Base-by-base conservation (phyloP, 2,329 filamentous ascomycete species). In the Beauveria bassiana region DNA sequence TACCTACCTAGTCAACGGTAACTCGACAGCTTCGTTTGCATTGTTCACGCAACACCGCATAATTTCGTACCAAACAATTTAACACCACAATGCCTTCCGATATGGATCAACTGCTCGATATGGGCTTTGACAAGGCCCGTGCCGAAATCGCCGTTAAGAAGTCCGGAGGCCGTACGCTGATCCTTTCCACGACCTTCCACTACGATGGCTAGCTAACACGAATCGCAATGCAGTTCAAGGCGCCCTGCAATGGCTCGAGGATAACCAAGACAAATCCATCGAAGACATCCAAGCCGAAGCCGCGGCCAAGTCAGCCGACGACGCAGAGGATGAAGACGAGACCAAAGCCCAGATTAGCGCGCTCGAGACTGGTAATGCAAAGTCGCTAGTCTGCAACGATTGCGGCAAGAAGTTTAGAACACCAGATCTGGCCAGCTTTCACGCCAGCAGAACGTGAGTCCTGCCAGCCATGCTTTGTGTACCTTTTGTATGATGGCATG, bases 181-280 rank as follows among this genome's bases (percentile, higher is more conserved):
- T 12, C 5, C 28, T 18, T 9, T 9, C 8, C 18, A 47, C 50
- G 42, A 26, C 45, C 38, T 18, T 59, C 22, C 16, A 45, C 43
- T 31, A 20, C 26, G 18, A 43, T 20, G 31, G 9, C 34, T 20
- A 59, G 49, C 58, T 60, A 60, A 60, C 58, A 59, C 38, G 28
- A 12, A n/a, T 28, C 51, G 42, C 34, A 34, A 46, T 61, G 61
- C 65, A 93, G 90, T 97, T 52, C 88, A 95, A 72, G 89, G 87
- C 67, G 95, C 95, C 58, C 83, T 99, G 62, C 90, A 96, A 77
- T 99, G 95, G 95, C 84, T 99, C 1, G 93, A 96, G 72, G 85
- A 89, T 68, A 96, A 96, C 72, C 87, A 96, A 72, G 91, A 96
- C 73, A 96, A 90, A 68, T 81, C 90, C 1, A 72, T 96, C 47